phyloP scores from a whole-genome alignment of 2,329 filamentous ascomycete genomes.

The Diaporthe sp. region DNA sequence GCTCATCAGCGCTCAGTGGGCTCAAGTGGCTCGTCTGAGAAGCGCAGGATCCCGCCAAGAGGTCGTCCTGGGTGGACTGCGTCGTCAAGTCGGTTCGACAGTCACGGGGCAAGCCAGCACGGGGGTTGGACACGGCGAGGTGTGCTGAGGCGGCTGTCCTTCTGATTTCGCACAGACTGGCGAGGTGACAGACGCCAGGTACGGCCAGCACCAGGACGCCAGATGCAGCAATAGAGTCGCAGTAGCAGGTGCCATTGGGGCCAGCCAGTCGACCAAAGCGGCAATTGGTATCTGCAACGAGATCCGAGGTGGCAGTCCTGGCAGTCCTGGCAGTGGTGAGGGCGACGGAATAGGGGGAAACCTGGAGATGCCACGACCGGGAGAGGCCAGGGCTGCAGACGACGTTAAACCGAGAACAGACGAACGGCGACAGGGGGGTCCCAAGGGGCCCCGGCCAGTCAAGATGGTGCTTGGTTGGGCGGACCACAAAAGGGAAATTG shows the following conservation, averaged over 20 bases:
- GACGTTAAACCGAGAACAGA: constrained; percentile 31
- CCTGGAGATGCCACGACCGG: constrained; percentile 30
- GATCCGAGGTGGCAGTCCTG: constrained; percentile 7
- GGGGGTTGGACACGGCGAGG: not conserved
- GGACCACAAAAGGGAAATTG: constrained; percentile 49
- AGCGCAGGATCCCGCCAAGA: constrained; percentile 30
- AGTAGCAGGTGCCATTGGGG: not conserved
- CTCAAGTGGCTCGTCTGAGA: constrained; percentile 9
- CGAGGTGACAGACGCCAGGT: not conserved
- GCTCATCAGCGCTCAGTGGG: constrained; percentile 22
- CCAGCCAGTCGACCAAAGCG: constrained; percentile 7
- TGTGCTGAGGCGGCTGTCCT: not conserved
- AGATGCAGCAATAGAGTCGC: constrained; percentile 5
- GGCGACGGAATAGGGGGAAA: constrained; percentile 20
- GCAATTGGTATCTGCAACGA: not conserved
- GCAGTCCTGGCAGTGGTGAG: constrained; percentile 12
- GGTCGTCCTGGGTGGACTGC: constrained; percentile 4
- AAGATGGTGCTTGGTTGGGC: constrained; percentile 1
- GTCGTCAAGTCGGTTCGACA: not conserved
- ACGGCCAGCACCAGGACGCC: not conserved
- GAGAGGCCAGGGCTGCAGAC: not conserved
- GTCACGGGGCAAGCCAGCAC: constrained; percentile 16
- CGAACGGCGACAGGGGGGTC: constrained; percentile 10
- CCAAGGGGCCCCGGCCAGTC: constrained; percentile 9
- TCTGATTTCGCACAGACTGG: not conserved